phyloP scores from a whole-genome alignment of 2,329 filamentous ascomycete species.

The Clonostachys chloroleuca region DNA sequence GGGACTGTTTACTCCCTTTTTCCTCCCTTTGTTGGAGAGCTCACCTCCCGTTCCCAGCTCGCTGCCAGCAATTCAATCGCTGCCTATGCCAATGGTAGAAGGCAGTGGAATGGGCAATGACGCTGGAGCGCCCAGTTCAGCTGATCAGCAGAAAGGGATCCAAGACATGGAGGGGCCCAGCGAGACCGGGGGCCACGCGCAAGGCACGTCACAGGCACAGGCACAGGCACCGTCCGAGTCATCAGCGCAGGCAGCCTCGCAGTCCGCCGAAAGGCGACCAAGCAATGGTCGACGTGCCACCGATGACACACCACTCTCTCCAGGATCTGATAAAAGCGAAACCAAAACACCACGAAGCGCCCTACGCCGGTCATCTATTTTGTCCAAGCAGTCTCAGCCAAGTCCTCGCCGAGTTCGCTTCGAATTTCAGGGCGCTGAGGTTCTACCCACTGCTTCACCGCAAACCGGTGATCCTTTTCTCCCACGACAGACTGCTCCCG shows the following conservation, averaged over 20 bases:
- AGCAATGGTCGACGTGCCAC: conserved; percentile 32
- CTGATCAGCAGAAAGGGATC: conserved; percentile 7
- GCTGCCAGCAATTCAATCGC: conserved; percentile 3
- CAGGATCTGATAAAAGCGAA: conserved; percentile 48
- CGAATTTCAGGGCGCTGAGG: conserved; percentile 54
- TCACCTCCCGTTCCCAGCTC: conserved; percentile 12
- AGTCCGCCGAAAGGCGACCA: conserved; percentile 13
- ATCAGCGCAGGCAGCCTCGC: neutral
- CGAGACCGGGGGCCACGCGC: conserved; percentile 1
- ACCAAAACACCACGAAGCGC: conserved; percentile 48
- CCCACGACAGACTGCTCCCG: conserved; percentile 15
- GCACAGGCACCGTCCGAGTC: neutral
- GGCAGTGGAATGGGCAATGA: neutral
- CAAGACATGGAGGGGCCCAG: conserved; percentile 12
- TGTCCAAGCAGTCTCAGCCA: conserved; percentile 38
- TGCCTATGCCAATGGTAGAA: neutral
- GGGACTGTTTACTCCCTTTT: conserved; percentile 59
- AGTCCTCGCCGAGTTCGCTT: conserved; percentile 62
- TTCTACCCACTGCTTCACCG: conserved; percentile 55
- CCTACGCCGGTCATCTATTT: conserved; percentile 50
- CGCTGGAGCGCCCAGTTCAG: neutral
- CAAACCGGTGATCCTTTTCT: conserved; percentile 25
- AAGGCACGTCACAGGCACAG: neutral
- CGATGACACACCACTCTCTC: conserved; percentile 44
- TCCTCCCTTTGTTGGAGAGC: conserved; percentile 56